Evolutionary conservation across 805 yeast genomes (phyloP).

Genomic region (Wickerhamiella cacticola): DNA sequence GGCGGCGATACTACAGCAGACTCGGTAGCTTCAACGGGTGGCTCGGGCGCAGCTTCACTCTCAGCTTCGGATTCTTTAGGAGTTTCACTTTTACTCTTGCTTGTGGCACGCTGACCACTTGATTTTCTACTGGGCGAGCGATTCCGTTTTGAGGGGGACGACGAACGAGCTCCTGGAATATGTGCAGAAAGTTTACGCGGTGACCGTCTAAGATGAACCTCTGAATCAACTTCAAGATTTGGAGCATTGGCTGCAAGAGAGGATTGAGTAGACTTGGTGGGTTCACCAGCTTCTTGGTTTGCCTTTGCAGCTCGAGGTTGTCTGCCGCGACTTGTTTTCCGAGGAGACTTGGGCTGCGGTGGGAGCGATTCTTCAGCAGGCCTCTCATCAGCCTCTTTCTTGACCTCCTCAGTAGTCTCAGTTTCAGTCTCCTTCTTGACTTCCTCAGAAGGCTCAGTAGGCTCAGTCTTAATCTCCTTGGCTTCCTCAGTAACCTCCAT

Average conservation of each 20-base stretch:
- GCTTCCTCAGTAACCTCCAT: background rate
- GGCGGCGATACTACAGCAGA: background rate
- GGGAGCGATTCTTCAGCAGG: background rate
- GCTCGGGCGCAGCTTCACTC: background rate
- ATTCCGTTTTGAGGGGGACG: background rate
- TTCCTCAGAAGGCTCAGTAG: background rate
- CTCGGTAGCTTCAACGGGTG: background rate
- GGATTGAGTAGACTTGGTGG: too few species aligned
- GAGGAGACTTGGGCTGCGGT: background rate
- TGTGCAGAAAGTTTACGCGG: background rate
- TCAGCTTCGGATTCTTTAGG: background rate
- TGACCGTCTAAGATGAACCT: background rate
- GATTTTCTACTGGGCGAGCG: background rate
- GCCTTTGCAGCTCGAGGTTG: background rate
- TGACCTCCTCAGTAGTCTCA: background rate
- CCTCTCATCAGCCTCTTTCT: background rate
- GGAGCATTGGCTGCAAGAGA: too few species aligned
- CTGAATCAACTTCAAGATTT: too few species aligned
- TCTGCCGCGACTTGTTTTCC: background rate
- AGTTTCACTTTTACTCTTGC: background rate
- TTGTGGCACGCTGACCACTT: background rate
- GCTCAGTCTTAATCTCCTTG: background rate
- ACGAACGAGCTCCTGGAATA: slow-evolving; percentile 1
- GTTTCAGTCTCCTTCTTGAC: background rate
- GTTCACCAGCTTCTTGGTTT: too few species aligned